Evolutionary conservation across 2,329 filamentous ascomycete genomes (phyloP), one percentile per base, ranked within the genome.

Genomic region (Alternaria novae-zelandiae): DNA sequence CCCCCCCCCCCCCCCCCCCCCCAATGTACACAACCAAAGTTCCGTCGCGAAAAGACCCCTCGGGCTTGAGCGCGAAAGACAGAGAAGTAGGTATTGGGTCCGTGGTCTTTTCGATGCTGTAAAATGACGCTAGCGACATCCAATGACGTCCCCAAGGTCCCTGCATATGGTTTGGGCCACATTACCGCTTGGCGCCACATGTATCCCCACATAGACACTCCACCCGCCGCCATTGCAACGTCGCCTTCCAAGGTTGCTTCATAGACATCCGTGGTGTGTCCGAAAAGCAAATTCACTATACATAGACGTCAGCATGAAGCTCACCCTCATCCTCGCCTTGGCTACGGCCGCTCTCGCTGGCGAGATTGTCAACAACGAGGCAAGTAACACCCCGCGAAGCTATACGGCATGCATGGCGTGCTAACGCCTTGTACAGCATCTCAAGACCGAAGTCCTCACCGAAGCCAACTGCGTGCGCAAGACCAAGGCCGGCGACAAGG

Each of bases 381-480:
- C 66, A 69, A 58, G 41, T 28, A 41, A 43, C n/a, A 47, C 6
- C 41, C 17, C 30, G 17, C 45, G 20, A 21, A 30, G 15, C 32
- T 44, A 32, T 47, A 46, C 25, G 21, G 51, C 21, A 51, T 23
- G 20, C 4, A 55, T 44, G 50, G 47, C 46, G 4, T 25, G 49
- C 69, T 74, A 65, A 74, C 63, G 57, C 11, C 5, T n/a, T 28
- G 13, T 80, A 85, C 63, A 90, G 71, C 80, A 82, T 61, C 88
- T 97, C 71, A 87, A 91, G 81, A 92, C 97, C 78, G 89, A 97
- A 70, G 89, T 92, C 70, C 91, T 89, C 55, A 85, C 89, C 63
- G 84, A 87, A 25, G 91, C 92, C 68, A 88, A 93, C 71, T 97
- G 94, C 85, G 88, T 89, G 54, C 90, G 93, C 81, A 94, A 92